Conservation (phyloP, 192 early-diverging fungal species). For the Podila verticillata region DNA sequence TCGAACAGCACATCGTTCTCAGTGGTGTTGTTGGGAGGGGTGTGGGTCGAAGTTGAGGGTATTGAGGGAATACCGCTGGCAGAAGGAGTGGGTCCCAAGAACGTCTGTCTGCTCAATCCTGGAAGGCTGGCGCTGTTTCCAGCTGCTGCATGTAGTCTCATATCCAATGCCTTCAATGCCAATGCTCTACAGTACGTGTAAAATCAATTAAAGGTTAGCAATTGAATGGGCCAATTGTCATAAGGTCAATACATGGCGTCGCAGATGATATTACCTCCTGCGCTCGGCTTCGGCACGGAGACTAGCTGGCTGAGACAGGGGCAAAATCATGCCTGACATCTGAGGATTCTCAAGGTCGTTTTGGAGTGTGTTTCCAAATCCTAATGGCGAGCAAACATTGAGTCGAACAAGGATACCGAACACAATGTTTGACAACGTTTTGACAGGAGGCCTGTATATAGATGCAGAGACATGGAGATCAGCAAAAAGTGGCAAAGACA, state of each 20-base stretch:
- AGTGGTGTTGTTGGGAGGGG: background rate
- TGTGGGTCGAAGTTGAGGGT: background rate
- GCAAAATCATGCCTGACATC: conserved; percentile 1
- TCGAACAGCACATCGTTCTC: conserved; percentile 6
- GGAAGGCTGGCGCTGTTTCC: conserved; percentile 23
- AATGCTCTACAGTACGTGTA: conserved; percentile 57
- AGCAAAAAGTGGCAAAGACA: background rate
- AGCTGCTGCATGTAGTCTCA: conserved; percentile 57
- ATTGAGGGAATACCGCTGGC: conserved; percentile 3
- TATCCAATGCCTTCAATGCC: conserved; percentile 73
- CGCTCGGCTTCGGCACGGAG: conserved; percentile 7
- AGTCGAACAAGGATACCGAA: conserved; percentile 8
- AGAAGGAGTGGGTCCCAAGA: conserved; percentile 1
- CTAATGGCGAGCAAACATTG: background rate
- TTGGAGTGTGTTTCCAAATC: background rate
- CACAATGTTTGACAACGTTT: conserved; percentile 1
- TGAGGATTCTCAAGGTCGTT: background rate
- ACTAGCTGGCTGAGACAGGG: conserved; percentile 1
- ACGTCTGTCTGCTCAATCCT: conserved; percentile 9
- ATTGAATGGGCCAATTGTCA: background rate
- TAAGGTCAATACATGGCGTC: background rate
- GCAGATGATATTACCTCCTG: background rate
- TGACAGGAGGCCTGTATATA: conserved; percentile 7
- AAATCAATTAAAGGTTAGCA: background rate
- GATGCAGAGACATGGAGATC: background rate